A percentile compares a stretch with the other conserved stretches of the same genome.
Evolutionary conservation across 2,329 filamentous ascomycete species (phyloP).

Genomic region (Aspergillus ustus): DNA sequence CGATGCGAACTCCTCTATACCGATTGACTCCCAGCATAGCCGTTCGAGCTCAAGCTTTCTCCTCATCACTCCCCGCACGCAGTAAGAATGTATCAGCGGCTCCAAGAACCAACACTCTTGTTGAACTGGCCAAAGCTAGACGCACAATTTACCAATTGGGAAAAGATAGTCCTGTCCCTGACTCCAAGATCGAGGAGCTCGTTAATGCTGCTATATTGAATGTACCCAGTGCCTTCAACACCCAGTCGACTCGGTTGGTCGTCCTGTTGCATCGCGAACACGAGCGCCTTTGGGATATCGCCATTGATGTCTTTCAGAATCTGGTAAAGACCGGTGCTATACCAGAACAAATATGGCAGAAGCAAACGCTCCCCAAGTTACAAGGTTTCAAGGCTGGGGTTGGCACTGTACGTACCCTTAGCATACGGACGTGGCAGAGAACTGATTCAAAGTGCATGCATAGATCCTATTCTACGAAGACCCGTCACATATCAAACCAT

Average conservation of each 20-base stretch:
- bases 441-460: not conserved
- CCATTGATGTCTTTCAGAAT: conserved; percentile 65
- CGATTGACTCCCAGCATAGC: conserved; percentile 33
- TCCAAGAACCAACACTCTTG: conserved; percentile 27
- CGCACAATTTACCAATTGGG: conserved; percentile 44
- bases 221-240: conserved; percentile 85
- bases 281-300: conserved; percentile 83
- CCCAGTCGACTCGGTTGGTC: conserved; percentile 77
- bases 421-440: conserved; percentile 23
- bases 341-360: conserved; percentile 61
- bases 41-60: conserved; percentile 21
- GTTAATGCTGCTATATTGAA: conserved; percentile 62
- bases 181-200: conserved; percentile 43
- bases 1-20: conserved; percentile 1
- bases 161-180: conserved; percentile 39
- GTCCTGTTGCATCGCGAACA: conserved; percentile 82
- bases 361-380: conserved; percentile 50
- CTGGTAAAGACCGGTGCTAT: conserved; percentile 63
- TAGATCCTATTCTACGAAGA: conserved; percentile 84
- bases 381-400: conserved; percentile 71
- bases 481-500: conserved; percentile 65
- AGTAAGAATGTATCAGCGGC: conserved; percentile 12
- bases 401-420: conserved; percentile 67
- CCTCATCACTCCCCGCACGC: conserved; percentile 13
- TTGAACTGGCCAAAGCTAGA: conserved; percentile 39